Evolutionary conservation across 768 basidiomycete species (phyloP).

Genomic region (Amanita pallidorosea): DNA sequence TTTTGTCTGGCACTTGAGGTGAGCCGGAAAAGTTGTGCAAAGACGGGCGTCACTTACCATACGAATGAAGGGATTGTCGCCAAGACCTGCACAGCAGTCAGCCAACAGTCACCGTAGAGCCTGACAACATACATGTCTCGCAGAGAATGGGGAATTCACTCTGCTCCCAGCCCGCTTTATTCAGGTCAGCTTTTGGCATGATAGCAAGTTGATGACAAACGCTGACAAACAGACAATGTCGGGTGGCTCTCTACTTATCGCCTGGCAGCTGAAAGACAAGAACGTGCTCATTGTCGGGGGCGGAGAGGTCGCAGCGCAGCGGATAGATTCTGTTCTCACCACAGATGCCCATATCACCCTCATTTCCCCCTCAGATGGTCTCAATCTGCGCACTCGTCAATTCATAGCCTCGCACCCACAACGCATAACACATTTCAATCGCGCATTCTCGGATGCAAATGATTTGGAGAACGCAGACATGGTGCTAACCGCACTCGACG

Average conservation of each 20-base stretch:
- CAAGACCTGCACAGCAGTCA: conserved; percentile 46
- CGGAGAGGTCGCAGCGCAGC: conserved; percentile 82
- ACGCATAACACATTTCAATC: conserved; percentile 62
- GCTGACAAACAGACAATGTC: conserved; percentile 4
- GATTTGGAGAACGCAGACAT: conserved; percentile 69
- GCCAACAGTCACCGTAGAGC: conserved; percentile 1
- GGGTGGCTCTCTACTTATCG: conserved; percentile 66
- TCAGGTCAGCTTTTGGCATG: conserved; percentile 84
- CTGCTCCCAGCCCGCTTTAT: conserved; percentile 92
- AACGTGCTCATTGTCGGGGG: conserved; percentile 89
- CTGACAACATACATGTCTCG: conserved; percentile 64
- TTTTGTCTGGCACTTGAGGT: conserved; percentile 55
- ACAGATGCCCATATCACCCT: conserved; percentile 74
- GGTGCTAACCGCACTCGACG: conserved; percentile 91
- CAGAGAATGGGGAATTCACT: conserved; percentile 91
- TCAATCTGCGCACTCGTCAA: conserved; percentile 47
- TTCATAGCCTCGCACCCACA: conserved; percentile 37
- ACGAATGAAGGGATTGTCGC: conserved; percentile 84
- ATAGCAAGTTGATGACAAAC: conserved; percentile 19
- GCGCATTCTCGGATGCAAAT: conserved; percentile 49
- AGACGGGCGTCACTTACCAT: conserved; percentile 51
- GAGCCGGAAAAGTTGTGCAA: not conserved
- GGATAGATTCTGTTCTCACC: conserved; percentile 76
- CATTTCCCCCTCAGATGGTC: conserved; percentile 57
- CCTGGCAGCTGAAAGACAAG: conserved; percentile 85